Percentiles rank a stretch among this genome's conserved stretches.
phyloP scores from a whole-genome alignment of 176 grass and related monocot species.

The Paspalum vaginatum region DNA sequence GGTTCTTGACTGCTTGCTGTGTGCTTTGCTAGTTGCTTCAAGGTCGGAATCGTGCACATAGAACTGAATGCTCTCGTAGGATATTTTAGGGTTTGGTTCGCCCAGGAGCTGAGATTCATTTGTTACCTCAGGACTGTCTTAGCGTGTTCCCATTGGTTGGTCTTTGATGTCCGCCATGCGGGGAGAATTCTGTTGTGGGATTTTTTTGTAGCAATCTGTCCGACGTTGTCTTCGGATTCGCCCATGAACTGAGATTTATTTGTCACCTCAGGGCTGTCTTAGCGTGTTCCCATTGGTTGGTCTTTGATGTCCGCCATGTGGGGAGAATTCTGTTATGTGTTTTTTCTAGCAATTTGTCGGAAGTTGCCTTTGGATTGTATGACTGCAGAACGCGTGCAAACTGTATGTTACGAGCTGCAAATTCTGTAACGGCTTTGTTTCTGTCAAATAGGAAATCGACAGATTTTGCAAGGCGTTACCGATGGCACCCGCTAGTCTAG shows the following conservation, averaged over 20 bases:
- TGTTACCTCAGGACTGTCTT: background rate
- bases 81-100: background rate
- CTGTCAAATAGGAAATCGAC: background rate
- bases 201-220: background rate
- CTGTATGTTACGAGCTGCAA: background rate
- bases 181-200: background rate
- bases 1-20: background rate
- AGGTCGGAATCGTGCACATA: background rate
- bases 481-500: background rate
- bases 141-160: background rate
- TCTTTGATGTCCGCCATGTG: background rate
- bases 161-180: background rate
- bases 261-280: background rate
- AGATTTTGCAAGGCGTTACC: background rate
- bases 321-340: background rate
- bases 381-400: background rate
- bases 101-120: background rate
- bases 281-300: background rate
- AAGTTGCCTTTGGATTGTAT: background rate
- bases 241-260: background rate
- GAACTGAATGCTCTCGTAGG: background rate
- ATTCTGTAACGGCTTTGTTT: background rate
- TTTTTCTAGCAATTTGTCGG: background rate
- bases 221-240: too few species aligned
- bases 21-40: constrained; percentile 9